Evolutionary conservation across 225 moss, liverwort and hornwort genomes (phyloP).

Genomic region (Antitrichia curtipendula): DNA sequence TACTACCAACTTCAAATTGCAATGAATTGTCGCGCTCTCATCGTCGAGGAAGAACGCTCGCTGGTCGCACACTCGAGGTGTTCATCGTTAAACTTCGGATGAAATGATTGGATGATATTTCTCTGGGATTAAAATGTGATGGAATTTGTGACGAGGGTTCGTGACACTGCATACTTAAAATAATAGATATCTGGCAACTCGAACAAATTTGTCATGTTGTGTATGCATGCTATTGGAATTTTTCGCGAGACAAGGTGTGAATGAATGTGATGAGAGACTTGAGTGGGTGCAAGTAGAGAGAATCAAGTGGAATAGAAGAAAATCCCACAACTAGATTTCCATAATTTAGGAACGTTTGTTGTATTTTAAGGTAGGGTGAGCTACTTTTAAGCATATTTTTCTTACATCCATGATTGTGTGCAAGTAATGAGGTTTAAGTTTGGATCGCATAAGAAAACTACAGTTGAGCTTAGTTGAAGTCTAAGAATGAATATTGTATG

Average conservation of each 20-base stretch:
- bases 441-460: not conserved
- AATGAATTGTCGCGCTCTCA: not conserved
- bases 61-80: accelerated
- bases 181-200: not conserved
- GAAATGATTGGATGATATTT: not conserved
- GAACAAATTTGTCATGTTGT: not conserved
- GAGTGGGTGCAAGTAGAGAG: not conserved
- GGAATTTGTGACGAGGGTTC: accelerated
- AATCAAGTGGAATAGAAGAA: too few relatives aligned
- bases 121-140: accelerated
- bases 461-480: not conserved
- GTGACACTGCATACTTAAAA: not conserved
- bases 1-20: not conserved
- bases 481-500: not conserved
- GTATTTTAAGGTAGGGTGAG: not conserved
- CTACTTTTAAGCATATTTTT: not conserved
- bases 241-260: too few relatives aligned
- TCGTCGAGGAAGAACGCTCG: not conserved
- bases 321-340: not conserved
- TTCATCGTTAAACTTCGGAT: not conserved
- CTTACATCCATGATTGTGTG: too few relatives aligned
- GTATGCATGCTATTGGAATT: too few relatives aligned
- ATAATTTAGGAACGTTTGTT: not conserved
- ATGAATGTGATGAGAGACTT: not conserved
- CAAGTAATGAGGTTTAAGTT: not conserved